Base-by-base conservation (phyloP, 108 stramenopile genomes). In the Fragilariopsis cylindrus region DNA sequence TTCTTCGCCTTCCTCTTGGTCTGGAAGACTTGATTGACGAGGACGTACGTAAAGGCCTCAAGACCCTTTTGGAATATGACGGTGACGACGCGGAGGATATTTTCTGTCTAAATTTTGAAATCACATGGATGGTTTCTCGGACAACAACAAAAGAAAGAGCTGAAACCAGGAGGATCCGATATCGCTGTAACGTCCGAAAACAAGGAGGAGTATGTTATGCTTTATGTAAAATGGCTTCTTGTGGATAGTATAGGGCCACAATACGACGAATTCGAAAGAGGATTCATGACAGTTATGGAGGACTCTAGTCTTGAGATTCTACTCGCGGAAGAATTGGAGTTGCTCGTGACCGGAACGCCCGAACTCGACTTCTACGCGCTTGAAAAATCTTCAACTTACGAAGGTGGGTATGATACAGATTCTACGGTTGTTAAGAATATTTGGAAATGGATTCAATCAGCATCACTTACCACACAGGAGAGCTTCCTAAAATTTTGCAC, bases 401-500 rank as follows among this genome's bases (percentile, higher is more conserved):
- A 94, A 84, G 95, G 93, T 53, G 93, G 91, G 4, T 93, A 82
- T 71, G 77, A 76, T 13, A 65, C 65, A 45, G 83, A 92, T 54
- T 82, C 87, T 55, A 70, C 80, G 43, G 80, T 81, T 11, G 75
- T 97, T 3, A 70, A 71, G 18, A 84, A 89, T 53, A 85, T 97
- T 48, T 97, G 97, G 97, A 78, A 79, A 46, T 92, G 91, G 66
- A 76, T 97, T 40, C 76, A 80, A 43, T 52, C 77, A 18, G 65
- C 86, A 30, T 45, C 71, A 12, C 71, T 67, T 18, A 88, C 86
- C 41, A 78, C 84, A 4, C 86, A 96, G 72, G 72, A 75, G n/a
- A 72, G 84, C 15, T 91, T 98, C 45, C 82, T 98, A 52, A 92
- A 93, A 81, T 98, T 98, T 76, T 81, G 79, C 8, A 97, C 98